Base-by-base conservation (phyloP, 2,329 filamentous ascomycete genomes). In the Colletotrichum lindemuthianum region DNA sequence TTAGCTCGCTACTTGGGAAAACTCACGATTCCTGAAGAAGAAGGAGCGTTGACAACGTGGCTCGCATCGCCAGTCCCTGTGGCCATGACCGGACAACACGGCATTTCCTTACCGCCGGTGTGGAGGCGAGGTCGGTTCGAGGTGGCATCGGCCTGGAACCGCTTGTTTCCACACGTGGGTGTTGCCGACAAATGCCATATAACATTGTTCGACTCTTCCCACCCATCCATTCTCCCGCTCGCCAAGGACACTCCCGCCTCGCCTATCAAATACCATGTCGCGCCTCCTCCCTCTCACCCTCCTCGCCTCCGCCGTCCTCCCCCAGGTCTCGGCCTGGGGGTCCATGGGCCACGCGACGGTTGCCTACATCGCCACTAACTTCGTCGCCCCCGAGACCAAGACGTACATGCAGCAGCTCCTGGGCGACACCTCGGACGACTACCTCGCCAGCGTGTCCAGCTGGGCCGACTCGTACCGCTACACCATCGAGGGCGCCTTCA, bases 291-390 rank as follows among this genome's bases (percentile, higher is more conserved):
- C 68, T 13, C 41, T 72, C 50, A 63, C 69, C 33, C 50, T 71
- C 34, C 65, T 73, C 58, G 65, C 70, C n/a, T 66, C 70, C 39
- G 24, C 15, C 24, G 50, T 68, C 16, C 49, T 68, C 13, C 68
- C 68, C 24, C 11, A 16, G 3, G 60, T 64, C 36, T 40, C 60
- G 48, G 79, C 79, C 59, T 81, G 79, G 79, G 79, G 79, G 11
- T 72, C 73, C 8, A 75, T 81, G 65, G 84, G 84, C 66, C 84
- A 86, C 70, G 80, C 81, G 66, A 82, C 84, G 1, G 77, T 86
- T n/a, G 84, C 84, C 16, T 84, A 84, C 70, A 72, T 86, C 47
- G 84, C 84, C 2, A 78, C 77, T 54, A 78, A 82, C 72, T 84
- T 83, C 68, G 77, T 86, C 8, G 66, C 75, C 12, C 57, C 78